phyloP scores from a whole-genome alignment of 2,329 filamentous ascomycete species.

The Arthrobotrys pseudoclavata region DNA sequence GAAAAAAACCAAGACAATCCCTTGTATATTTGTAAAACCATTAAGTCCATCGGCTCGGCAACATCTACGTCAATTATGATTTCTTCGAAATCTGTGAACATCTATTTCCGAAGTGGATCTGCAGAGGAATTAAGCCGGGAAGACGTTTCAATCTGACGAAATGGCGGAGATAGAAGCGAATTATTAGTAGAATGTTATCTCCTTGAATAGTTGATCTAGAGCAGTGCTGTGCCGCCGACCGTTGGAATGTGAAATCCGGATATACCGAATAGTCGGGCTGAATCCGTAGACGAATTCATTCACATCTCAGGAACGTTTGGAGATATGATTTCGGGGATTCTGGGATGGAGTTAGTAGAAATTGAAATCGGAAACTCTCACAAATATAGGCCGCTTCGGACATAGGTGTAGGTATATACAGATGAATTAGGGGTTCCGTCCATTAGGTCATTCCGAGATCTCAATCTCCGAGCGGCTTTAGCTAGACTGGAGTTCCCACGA shows the following conservation, averaged over 20 bases:
- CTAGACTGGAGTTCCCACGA: background rate
- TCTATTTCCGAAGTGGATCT: background rate
- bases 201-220: background rate
- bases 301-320: background rate
- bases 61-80: no score
- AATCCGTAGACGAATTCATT: background rate
- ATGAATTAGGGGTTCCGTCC: background rate
- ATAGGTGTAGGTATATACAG: background rate
- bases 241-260: background rate
- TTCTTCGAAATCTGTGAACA: no score
- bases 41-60: no score
- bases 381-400: background rate
- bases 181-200: background rate
- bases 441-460: background rate
- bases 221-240: background rate
- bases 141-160: background rate
- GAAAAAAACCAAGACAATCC: no score
- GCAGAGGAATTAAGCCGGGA: background rate
- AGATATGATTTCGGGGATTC: background rate
- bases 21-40: no score
- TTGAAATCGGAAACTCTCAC: background rate
- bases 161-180: background rate
- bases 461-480: background rate
- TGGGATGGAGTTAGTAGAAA: background rate
- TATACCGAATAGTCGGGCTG: background rate